Conservation (phyloP, 106 monocot species). For the Apostasia shenzhenica region DNA sequence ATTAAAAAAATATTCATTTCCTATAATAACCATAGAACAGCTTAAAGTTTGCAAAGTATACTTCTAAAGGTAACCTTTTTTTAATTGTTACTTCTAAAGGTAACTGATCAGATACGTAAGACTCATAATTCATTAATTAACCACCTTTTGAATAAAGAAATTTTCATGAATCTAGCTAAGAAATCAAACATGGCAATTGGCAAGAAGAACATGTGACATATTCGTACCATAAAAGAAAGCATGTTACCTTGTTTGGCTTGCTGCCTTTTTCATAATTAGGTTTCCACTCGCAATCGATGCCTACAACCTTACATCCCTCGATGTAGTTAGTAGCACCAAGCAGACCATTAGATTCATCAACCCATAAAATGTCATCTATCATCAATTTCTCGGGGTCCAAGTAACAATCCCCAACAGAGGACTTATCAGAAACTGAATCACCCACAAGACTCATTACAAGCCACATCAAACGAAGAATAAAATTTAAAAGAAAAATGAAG, state of each 20-base stretch:
- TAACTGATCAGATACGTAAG: neutral
- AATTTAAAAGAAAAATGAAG: constrained; percentile 1
- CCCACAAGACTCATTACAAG: constrained; percentile 2
- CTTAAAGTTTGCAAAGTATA: no score
- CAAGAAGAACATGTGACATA: no score
- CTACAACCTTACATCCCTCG: constrained; percentile 80
- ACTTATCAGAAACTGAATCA: constrained; percentile 37
- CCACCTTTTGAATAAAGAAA: neutral
- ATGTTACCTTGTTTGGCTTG: constrained; percentile 71
- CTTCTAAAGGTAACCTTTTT: no score
- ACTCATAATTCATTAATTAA: neutral
- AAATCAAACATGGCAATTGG: neutral
- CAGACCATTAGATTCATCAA: constrained; percentile 60
- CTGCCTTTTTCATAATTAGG: constrained; percentile 88
- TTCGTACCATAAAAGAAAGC: neutral
- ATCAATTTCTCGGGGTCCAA: constrained; percentile 51
- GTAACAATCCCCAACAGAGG: constrained; percentile 24
- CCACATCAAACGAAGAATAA: neutral
- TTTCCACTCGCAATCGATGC: constrained; percentile 98
- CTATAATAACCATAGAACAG: no score
- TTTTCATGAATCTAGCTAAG: neutral
- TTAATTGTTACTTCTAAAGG: no score
- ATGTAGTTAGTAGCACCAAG: constrained; percentile 58
- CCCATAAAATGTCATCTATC: constrained; percentile 72
- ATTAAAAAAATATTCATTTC: no score